Base-by-base conservation (phyloP, 2,329 filamentous ascomycete genomes). In the Aureobasidium sp. region DNA sequence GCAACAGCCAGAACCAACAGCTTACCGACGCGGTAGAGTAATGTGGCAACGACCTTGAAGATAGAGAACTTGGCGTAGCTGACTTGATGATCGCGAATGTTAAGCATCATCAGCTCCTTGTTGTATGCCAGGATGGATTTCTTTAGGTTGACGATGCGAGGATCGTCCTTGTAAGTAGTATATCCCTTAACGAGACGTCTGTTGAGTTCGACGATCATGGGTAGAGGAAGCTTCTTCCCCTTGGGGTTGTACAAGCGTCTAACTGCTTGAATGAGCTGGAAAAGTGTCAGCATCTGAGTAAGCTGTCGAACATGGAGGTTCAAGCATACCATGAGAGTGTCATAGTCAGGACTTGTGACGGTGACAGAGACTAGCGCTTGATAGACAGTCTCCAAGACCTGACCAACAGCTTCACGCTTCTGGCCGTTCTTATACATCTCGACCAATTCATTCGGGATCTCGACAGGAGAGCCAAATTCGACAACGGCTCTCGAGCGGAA, bases 401-500 rank as follows among this genome's bases (percentile, higher is more conserved):
- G 87, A 10, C 92, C 93, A 67, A 98, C 95, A 51, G 96, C 93
- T 72, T 97, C 94, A 74, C 96, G 88, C 71, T 93, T 89, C 75
- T 97, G 90, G 65, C 94, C 94, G 69, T 87, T 89, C 78, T 91
- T 92, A 81, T 97, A 98, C 79, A 94, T 90, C 68, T 95, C 87
- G 7, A 98, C 93, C 40, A 98, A 82, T 73, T 97, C 92, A 25
- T 84, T 83, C 0, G 94, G 92, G 13, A 98, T 90, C 70, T 97
- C 93, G 69, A 98, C 91, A 0, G 96, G 94, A 31, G 89, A 91
- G 11, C 96, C 96, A 73, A 98, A 99, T 76, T 99, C 96, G 67
- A 98, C 91, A 6, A 99, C 95, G 42, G 95, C 96, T 76, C 96
- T 89, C 69, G 95, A 98, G 53, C 95, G 92, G 80, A 99, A 99